Base-by-base conservation (phyloP, 148 eudicot genomes). In the Pouteria glomerata region DNA sequence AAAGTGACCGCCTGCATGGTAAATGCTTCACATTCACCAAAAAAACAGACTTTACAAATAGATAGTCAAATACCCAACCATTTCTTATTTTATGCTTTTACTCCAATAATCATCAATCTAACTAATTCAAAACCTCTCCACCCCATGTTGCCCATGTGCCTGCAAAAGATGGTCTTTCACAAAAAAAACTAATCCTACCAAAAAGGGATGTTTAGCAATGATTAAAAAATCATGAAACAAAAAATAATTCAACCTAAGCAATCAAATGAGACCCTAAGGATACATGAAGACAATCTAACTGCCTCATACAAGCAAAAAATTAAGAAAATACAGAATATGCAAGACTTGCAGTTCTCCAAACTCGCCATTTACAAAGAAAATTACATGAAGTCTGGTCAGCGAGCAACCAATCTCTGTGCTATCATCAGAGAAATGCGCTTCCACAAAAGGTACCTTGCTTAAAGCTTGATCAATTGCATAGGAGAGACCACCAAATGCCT, bases 371-470 rank as follows among this genome's bases (percentile, higher is more conserved):
- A 37, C 33, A 34, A 39, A 6, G 50, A 3, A 75, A 56, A 31
- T 57, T n/a, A 66, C 26, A 27, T 7, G 39, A 56, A 75, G 21
- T 69, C 83, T 73, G 78, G 84, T 81, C 84, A 81, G 81, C 48
- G 23, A 63, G 45, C 3, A 73, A 63, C 81, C 84, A 35, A 74
- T 81, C 84, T 74, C 81, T 48, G 30, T 66, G 51, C 44, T 77
- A 77, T 81, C 84, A 55, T 59, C 84, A 81, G 59, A 73, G 57
- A 59, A 60, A 73, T 64, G 66, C 78, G 27, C 84, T 81, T 74
- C 81, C 21, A 81, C 75, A 16, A 45, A 69, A 77, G 78, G 72
- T 60, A 75, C 30, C 71, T 56, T n/a, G 21, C 0, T 60, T 57
- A 42, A 44, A 45, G 56, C 58, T 73, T 80, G 55, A 63, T 50